These are phyloP conservation scores for Rachicladosporium sp. DNA, from an alignment of 2,329 filamentous ascomycete species.

Conservation along the genomic window DNA sequence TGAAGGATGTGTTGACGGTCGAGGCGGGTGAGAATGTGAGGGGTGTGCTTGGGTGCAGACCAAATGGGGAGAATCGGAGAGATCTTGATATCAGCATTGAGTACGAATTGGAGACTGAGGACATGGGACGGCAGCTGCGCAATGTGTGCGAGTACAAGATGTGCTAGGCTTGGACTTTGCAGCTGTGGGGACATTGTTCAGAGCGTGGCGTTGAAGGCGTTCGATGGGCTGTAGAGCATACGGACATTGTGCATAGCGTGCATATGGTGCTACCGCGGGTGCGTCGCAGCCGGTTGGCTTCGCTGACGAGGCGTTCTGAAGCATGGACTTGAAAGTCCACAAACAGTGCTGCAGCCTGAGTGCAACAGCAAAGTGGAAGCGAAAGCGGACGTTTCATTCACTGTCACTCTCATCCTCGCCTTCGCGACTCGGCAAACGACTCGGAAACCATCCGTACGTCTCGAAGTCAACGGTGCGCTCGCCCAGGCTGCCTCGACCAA, in stretches of 20 bases:
- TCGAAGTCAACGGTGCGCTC: slow-evolving; percentile 35
- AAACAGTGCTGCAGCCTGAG: too few species aligned
- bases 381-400: too few species aligned
- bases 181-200: not conserved
- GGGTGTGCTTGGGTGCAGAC: slow-evolving; percentile 66
- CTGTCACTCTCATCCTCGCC: slow-evolving; percentile 11
- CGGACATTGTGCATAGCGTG: too few species aligned
- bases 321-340: too few species aligned
- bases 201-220: too few species aligned
- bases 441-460: slow-evolving; percentile 38
- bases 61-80: slow-evolving; percentile 86
- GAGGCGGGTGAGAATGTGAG: slow-evolving; percentile 71
- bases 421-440: slow-evolving; percentile 20
- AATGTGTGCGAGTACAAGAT: slow-evolving; percentile 72
- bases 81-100: slow-evolving; percentile 84
- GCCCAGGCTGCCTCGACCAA: slow-evolving; percentile 33
- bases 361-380: too few species aligned
- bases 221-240: too few species aligned
- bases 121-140: slow-evolving; percentile 54
- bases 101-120: slow-evolving; percentile 68
- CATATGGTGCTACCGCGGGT: too few species aligned
- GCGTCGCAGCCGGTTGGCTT: too few species aligned
- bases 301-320: too few species aligned
- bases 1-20: slow-evolving; percentile 84
- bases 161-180: slow-evolving; percentile 23